A percentile compares a stretch with the other conserved stretches of the same genome.
Evolutionary conservation across 352 stramenopile genomes (phyloP).

Genomic region (Phytophthora boehmeriae): DNA sequence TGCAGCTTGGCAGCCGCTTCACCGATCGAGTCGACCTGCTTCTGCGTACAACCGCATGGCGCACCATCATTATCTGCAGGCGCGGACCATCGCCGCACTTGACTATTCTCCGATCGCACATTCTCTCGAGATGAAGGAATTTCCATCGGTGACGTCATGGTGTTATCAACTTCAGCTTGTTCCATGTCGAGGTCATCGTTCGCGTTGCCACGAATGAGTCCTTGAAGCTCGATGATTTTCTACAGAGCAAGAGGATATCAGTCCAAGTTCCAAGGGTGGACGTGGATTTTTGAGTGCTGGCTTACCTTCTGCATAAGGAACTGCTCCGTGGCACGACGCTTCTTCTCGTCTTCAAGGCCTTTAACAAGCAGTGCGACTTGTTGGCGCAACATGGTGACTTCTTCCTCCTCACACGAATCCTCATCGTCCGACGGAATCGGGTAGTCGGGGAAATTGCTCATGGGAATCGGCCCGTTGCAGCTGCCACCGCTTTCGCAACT

Average conservation of each 20-base stretch:
- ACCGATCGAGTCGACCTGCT: conserved; percentile 28
- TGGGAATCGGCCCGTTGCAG: conserved; percentile 33
- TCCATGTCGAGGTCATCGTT: conserved; percentile 43
- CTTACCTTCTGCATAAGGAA: conserved; percentile 71
- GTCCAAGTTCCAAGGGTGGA: neutral
- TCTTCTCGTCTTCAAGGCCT: conserved; percentile 71
- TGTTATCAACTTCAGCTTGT: neutral
- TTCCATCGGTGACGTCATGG: conserved; percentile 3
- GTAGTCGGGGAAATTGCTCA: conserved; percentile 22
- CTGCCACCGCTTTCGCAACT: conserved; percentile 33
- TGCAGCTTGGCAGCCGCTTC: conserved; percentile 44
- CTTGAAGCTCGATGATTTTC: conserved; percentile 81
- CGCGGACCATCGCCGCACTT: conserved; percentile 25
- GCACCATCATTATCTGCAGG: conserved; percentile 18
- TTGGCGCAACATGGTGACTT: conserved; percentile 53
- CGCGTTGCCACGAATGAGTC: conserved; percentile 58
- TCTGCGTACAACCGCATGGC: conserved; percentile 17
- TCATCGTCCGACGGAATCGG: conserved; percentile 37
- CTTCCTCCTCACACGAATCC: conserved; percentile 37
- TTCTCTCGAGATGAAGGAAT: conserved; percentile 18
- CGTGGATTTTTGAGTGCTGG: no score
- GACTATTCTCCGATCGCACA: conserved; percentile 30
- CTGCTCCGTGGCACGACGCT: conserved; percentile 62
- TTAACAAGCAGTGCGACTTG: conserved; percentile 62
- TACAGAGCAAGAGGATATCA: conserved; percentile 19